Base-by-base conservation (phyloP, 2,329 filamentous ascomycete species). In the Verticillium alfalfae region DNA sequence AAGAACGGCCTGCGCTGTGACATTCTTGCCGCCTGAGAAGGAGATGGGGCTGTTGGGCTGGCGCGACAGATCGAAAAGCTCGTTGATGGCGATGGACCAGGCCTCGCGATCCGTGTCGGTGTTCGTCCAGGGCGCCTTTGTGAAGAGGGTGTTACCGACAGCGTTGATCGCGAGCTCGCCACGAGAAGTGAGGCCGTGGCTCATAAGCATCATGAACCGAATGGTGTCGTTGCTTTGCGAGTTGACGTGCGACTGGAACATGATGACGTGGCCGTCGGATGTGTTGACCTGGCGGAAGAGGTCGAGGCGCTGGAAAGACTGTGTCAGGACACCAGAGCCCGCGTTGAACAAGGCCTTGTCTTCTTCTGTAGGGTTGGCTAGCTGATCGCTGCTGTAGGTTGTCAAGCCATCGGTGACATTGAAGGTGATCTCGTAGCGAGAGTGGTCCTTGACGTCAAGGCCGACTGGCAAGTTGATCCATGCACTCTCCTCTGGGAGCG, bases 401-500 rank as follows among this genome's bases (percentile, higher is more conserved):
- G 63, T 60, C 39, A 64, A 62, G 61, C 66, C 66, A 58, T 58
- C 49, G 9, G 60, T 39, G 12, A 65, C 62, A 57, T 64, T 65
- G 59, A 67, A 67, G 60, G 61, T 55, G 6, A 68, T 61, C 56
- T 61, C 61, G 55, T 66, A 59, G 41, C 66, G 66, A 63, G 78
- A 76, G 65, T 84, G 83, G 63, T 88, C 85, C 62, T 84, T 78
- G 15, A 87, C 75, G 65, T 84, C 84, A 68, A 83, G 78, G 15
- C 85, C 85, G 1, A 88, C 84, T 0, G 84, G 84, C 1, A 86
- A 77, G 36, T 81, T 72, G 60, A 87, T 84, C 84, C 84, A 88
- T 31, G 81, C 71, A 16, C 71, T 71, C 65, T 78, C 73, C 8
- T 73, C 71, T 36, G 84, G 79, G 77, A 87, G 82, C 1, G 76